Conservation (phyloP, 1,284 basidiomycete genomes). For the Leccinum cinnamomeum region DNA sequence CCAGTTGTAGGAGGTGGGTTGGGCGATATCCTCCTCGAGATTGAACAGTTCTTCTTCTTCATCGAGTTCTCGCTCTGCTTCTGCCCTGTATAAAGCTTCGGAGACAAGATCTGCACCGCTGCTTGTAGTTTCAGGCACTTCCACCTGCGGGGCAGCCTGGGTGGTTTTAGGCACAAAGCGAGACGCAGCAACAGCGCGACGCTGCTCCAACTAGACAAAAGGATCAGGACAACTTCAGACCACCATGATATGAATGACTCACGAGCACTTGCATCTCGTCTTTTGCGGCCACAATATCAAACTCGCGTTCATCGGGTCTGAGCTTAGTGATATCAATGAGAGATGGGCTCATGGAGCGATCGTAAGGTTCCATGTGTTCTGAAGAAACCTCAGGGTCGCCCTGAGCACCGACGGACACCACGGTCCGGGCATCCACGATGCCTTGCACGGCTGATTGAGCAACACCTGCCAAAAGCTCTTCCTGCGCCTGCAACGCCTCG, state of each 20-base stretch:
- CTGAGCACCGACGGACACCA: constrained; percentile 34
- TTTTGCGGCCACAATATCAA: constrained; percentile 70
- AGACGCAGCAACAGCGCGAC: constrained; percentile 76
- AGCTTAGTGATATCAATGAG: constrained; percentile 72
- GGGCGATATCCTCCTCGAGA: constrained; percentile 81
- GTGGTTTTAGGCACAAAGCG: constrained; percentile 80
- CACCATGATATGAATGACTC: constrained; percentile 32
- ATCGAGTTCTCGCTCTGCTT: constrained; percentile 89
- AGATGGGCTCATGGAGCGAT: constrained; percentile 79
- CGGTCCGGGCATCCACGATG: constrained; percentile 37
- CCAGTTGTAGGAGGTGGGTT: constrained; percentile 90
- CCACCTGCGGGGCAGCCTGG: constrained; percentile 49
- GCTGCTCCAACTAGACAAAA: constrained; percentile 63
- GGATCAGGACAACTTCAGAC: constrained; percentile 10
- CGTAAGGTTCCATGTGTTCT: constrained; percentile 74
- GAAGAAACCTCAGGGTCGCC: constrained; percentile 45
- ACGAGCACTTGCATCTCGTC: constrained; percentile 72
- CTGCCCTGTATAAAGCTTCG: constrained; percentile 82
- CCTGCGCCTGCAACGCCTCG: constrained; percentile 89
- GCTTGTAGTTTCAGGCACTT: constrained; percentile 50
- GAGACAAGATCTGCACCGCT: constrained; percentile 77
- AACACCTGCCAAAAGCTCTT: constrained; percentile 85
- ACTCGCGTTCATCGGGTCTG: constrained; percentile 72
- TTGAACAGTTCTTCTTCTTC: constrained; percentile 96
- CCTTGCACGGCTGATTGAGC: constrained; percentile 53